Evolutionary conservation across 2,329 filamentous ascomycete species (phyloP), one percentile per base, ranked within the genome.

Genomic region (Bipolaris gigantea): DNA sequence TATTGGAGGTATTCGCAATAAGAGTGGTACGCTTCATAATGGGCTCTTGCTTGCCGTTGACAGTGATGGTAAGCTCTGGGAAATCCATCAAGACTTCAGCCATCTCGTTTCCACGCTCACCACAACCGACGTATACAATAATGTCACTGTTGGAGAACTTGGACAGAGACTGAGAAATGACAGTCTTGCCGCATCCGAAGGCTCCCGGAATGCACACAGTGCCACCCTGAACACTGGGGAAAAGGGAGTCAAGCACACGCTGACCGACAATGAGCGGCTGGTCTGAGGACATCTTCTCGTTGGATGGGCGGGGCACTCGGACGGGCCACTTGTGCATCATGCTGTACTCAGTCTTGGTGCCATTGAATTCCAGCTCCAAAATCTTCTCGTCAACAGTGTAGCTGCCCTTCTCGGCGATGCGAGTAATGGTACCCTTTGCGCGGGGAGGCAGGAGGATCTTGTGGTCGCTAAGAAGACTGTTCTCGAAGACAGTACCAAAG

Each of bases 261-360:
- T 99, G 94, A 21, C 94, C 94, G 75, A 99, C 94, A 70, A 99
- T 87, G 74, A 99, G 96, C 45, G 94, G 94, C 72, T 89, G 85
- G 75, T 92, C 85, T 68, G 93, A 92, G 48, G 90, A 87, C 63
- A 95, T 84, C 81, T 94, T 96, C 82, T 99, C 94, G 62, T 87
- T 93, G 42, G 89, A 88, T 27, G 94, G 94, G 70, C 94, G 88
- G 53, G 94, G 92, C 47, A 95, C 94, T 83, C 94, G 92, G 70
- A 97, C 94, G 54, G 94, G 94, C 94, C 94, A 99, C 64, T 87
- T 86, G 79, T 99, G 94, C 92, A 97, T 96, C 94, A 99, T 97
- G 74, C 88, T 89, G 76, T 90, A 93, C 76, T 93, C 89, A 53
- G 89, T 89, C 83, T 93, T 96, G 80, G 92, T 91, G 72, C 94